These are phyloP conservation scores for Coleophoma crateriformis DNA, from an alignment of 2,329 filamentous ascomycete species.

Conservation along the genomic window DNA sequence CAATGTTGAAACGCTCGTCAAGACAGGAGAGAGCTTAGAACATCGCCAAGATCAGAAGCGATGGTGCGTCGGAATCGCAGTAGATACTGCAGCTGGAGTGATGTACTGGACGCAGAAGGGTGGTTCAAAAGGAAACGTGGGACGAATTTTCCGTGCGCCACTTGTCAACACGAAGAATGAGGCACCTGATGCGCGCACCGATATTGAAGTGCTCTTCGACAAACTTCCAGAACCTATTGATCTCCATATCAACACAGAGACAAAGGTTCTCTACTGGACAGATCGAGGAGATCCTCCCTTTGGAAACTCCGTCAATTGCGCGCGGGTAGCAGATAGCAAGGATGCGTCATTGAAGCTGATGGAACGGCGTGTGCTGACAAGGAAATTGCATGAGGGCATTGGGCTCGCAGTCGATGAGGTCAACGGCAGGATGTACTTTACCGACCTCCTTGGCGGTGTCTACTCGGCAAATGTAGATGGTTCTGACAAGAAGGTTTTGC, in stretches of 20 bases:
- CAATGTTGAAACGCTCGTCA: slow-evolving; percentile 27
- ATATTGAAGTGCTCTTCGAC: slow-evolving; percentile 26
- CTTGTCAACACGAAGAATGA: slow-evolving; percentile 31
- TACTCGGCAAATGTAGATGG: slow-evolving; percentile 30
- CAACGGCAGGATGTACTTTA: slow-evolving; percentile 30
- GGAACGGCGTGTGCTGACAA: slow-evolving; percentile 17
- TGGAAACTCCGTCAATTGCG: slow-evolving; percentile 47
- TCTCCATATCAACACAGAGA: slow-evolving; percentile 44
- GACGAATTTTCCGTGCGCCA: slow-evolving; percentile 46
- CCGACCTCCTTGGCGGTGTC: slow-evolving; percentile 34
- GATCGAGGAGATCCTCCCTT: slow-evolving; percentile 51
- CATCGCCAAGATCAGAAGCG: slow-evolving; percentile 13
- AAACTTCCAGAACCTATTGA: slow-evolving; percentile 51
- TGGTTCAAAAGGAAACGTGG: slow-evolving; percentile 39
- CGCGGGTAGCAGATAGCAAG: slow-evolving; percentile 4
- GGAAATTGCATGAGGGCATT: slow-evolving; percentile 40
- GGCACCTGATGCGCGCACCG: slow-evolving; percentile 1
- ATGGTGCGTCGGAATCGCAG: slow-evolving; percentile 52
- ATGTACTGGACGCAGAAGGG: slow-evolving; percentile 61
- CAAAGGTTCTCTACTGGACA: slow-evolving; percentile 49
- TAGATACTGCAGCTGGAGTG: slow-evolving; percentile 35
- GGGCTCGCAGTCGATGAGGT: slow-evolving; percentile 34
- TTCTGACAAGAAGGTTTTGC: slow-evolving; percentile 7
- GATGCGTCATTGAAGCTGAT: neutral
- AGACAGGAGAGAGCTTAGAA: slow-evolving; percentile 11